Base-by-base conservation (phyloP, 371 early-diverging fungal genomes). In the Massospora cicadina region DNA sequence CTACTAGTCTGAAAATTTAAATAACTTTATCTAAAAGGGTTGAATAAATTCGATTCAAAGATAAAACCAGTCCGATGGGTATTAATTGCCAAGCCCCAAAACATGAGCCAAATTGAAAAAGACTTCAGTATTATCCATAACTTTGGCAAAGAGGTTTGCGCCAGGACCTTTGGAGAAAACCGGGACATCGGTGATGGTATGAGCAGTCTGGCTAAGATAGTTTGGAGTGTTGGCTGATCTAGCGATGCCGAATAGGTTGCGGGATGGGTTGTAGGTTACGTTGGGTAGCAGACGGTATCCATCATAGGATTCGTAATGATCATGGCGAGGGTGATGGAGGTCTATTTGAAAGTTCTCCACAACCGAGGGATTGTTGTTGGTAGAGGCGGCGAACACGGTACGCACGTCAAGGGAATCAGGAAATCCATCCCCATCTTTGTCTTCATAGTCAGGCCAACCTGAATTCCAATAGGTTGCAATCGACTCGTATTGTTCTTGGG, bases 361-460 rank as follows among this genome's bases (percentile, higher is more conserved):
- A 70, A 76, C n/a, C n/a, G n/a, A 76, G 62, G 71, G 70, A 63
- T 72, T 70, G 66, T 77, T 81, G 66, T 78, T 77, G 31, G 84
- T 83, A 55, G 83, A 82, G 57, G 78, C 76, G 63, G 84, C 81
- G 54, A 87, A 69, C 32, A 77, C 73, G 72, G 77, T 76, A n/a
- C 80, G 70, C 43, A 79, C 78, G 25, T 74, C 70, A 76, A 78
- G n/a, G 81, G 77, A 69, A 65, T 82, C 83, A 63, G 85, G 85
- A 74, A 82, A 79, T 58, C 85, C 87, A 70, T 83, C 81, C 26
- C 71, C 76, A 66, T 85, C 80, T 1, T 74, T 67, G 69, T 84
- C 85, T 29, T 70, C 68, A 68, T 81, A 81, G 56, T 77, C 81
- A 25, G 82, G 79, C 80, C 80, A 87, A 30, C 86, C 87, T 65